Evolutionary conservation across 2,329 filamentous ascomycete genomes (phyloP), one percentile per base, ranked within the genome.

Genomic region (Pseudopithomyces chartarum): DNA sequence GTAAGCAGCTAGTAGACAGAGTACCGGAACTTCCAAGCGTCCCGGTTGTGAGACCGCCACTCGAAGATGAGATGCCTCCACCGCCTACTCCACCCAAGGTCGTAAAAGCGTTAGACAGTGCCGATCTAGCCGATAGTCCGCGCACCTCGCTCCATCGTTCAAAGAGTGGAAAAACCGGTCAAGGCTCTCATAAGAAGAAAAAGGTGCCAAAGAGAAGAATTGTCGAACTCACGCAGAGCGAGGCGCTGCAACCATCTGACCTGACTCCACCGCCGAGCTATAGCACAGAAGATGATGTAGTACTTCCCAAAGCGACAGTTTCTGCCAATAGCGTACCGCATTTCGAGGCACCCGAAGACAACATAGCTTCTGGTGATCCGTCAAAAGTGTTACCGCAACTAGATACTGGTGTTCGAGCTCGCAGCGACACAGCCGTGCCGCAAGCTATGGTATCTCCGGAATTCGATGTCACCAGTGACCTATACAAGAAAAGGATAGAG

Each of bases 401-500:
- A 33, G 69, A 75, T 43, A 75, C 71, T 1, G 62, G 63, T 2
- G 50, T 72, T 17, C 54, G 62, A 12, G 53, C 58, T 52, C 70
- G 66, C 47, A 54, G 60, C 6, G 47, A 42, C 36, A 17, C 48
- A 17, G 11, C 59, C 0, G 57, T 62, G 32, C 26, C 58, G 42
- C 62, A 64, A 44, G 23, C 52, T 43, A 48, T 57, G 58, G 58
- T 47, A 59, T 52, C 34, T 54, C 62, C 61, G 54, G 83, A 89
- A 56, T 91, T 88, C 84, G 86, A 87, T 57, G 79, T 85, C 42
- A 85, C 86, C 56, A 89, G 90, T 52, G 91, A 95, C 68, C 80
- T 91, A 7, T 98, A 97, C 76, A 87, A 90, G 55, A 90, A 90
- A 73, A 95, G 95, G 75, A 89, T 98, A 53, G 92, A 97, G 75